Base-by-base conservation (phyloP, 2,329 filamentous ascomycete genomes). In the Fusarium nematophilum region DNA sequence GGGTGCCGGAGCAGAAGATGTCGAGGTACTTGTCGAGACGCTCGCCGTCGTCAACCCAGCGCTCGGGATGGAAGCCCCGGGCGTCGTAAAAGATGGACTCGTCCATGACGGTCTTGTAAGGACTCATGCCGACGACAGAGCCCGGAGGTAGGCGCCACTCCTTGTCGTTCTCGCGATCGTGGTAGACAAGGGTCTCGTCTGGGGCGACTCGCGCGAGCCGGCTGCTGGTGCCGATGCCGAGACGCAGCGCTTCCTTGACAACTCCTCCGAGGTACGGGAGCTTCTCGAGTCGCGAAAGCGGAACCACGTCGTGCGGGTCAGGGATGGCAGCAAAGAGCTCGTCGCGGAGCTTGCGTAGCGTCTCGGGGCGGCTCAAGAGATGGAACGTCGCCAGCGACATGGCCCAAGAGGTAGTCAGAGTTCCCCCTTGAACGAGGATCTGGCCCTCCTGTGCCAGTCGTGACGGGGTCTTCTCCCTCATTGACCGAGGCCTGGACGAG, bases 231-330 rank as follows among this genome's bases (percentile, higher is more conserved):
- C 77, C 77, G 11, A 82, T 78, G 45, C 82, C 77, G 5, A 83
- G 70, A 6, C 83, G 78, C 62, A 84, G 72, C 1, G 79, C 73
- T 67, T 86, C 83, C 39, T 79, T 80, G 50, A 85, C 75, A 3
- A 83, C 79, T n/a, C 79, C 81, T 23, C 76, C 70, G 21, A 85
- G 75, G 58, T 83, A 84, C 0, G 76, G 75, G 23, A 79, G 65
- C 33, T 59, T 70, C 48, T 76, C 73, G 2, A 77, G 64, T 36
- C 64, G 57, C 3, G 71, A 65, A 10, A 75, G 56, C 6, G 73
- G 60, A 5, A 68, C 53, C 3, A 64, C 48, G 39, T 71, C 66
- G 36, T 70, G 54, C 9, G 68, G 62, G 33, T 75, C 62, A 2
- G 75, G 71, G 9, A 76, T 72, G 5, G 70, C 72, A 4, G 62